Base-by-base conservation (phyloP, 1,139 yeast species). In the Blastobotrys aristatus region DNA sequence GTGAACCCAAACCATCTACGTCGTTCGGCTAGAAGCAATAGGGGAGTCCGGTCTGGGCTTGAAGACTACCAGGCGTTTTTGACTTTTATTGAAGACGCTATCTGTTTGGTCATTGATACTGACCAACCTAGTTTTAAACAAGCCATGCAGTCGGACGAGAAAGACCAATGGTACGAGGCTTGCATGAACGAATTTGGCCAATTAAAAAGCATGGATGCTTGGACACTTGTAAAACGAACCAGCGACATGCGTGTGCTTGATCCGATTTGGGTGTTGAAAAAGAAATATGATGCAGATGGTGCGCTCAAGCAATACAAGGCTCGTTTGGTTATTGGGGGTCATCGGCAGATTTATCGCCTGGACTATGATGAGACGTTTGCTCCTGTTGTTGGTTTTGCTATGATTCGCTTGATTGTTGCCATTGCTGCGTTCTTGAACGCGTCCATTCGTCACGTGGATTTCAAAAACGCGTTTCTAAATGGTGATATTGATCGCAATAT, bases 401-500 rank as follows among this genome's bases (percentile, higher is more conserved):
- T 18, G 37, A 20, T 33, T 6, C 11, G 37, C 4, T 6, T 33
- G 24, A 8, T 33, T 4, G 18, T 22, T 10, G 39, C 39, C 8
- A 27, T 22, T 13, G 27, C 39, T 13, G 39, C 29, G 4, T 27
- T 20, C 4, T 4, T 4, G 17, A n/a, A 21, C n/a, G 39, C 39
- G 13, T 5, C 22, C 0, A 40, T 61, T 2, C 22, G 26, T 17
- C 44, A 38, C 21, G 13, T 40, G 18, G 34, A 24, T 31, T 34
- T 17, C 18, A 22, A 22, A 5, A 37, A 39, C 40, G 47, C 35
- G 18, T 39, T 58, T 40, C 29, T 42, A 20, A 49, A 55, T 14
- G 65, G 66, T 22, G 32, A 39, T 10, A 31, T 53, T 18, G 47
- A 39, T 24, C 21, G 26, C 11, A 14, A 53, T 8, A 47, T 58